Base-by-base conservation (phyloP, 225 moss, liverwort and hornwort species). In the Polytrichum formosum region DNA sequence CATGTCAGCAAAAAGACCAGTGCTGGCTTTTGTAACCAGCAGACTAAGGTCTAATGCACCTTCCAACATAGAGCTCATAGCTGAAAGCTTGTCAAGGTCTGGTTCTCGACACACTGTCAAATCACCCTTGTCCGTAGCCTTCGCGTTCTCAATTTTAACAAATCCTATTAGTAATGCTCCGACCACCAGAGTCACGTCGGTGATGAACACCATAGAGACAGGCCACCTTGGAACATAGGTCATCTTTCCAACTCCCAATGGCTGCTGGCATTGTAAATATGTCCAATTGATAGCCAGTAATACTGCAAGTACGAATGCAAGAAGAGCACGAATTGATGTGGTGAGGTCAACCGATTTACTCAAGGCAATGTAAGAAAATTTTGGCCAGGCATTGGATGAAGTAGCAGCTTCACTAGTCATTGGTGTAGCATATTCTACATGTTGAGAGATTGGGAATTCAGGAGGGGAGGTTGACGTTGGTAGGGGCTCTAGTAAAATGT, bases 171-270 rank as follows among this genome's bases (percentile, higher is more conserved):
- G 55, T 6, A 86, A 53, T 21, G 83, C 84, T 56, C 91, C 84
- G 8, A 85, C 13, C 7, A 87, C 91, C 30, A 95, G 76, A 35
- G 90, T 79, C 22, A 90, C 66, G 56, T 95, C 95, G 20, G 84
- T 82, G 67, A 93, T 54, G 6, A 84, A 55, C 25, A 95, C 78
- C 26, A 86, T 61, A 83, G 81, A 80, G 25, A 87, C 73, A 62
- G 95, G 95, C 91, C 91, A 93, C 17, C 86, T 78, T 5, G 87
- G 74, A 29, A 73, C 69, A 74, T 72, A 86, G 28, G 67, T 86
- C 70, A 75, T 77, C 21, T 58, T 76, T 64, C 71, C 78, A 59
- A 74, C 71, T 35, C 66, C 67, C 74, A 72, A 70, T 23, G 78
- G 56, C 70, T 55, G 72, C 62, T 80, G 60, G 46, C 87, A 87